Conservation (phyloP, 352 stramenopile species). For the Globisporangium solare region DNA sequence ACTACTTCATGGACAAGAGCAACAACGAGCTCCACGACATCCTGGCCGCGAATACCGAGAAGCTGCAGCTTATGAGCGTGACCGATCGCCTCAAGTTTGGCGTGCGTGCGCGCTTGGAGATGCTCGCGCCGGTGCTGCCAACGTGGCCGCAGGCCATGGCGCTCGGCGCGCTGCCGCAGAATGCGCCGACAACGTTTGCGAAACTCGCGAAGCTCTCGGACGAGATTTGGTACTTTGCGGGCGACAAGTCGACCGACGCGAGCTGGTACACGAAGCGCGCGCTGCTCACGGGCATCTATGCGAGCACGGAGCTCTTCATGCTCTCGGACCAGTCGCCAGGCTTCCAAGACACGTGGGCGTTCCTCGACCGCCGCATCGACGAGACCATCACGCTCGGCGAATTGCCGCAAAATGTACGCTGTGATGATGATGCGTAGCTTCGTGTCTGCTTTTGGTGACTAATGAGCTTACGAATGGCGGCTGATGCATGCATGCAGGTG, state of each 20-base stretch:
- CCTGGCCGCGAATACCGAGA: conserved; percentile 51
- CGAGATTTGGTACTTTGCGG: conserved; percentile 87
- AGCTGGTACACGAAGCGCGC: conserved; percentile 87
- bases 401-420: conserved; percentile 71
- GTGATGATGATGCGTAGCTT: background rate
- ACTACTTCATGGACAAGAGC: conserved; percentile 84
- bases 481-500: conserved; percentile 36
- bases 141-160: conserved; percentile 82
- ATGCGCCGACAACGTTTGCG: conserved; percentile 64
- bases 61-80: conserved; percentile 62
- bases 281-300: conserved; percentile 72
- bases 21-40: conserved; percentile 50
- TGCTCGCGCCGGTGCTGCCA: conserved; percentile 50
- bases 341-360: conserved; percentile 78
- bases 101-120: conserved; percentile 59
- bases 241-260: conserved; percentile 78
- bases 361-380: conserved; percentile 77
- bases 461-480: too few relatives aligned
- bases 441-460: too few relatives aligned
- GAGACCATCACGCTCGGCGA: conserved; percentile 81
- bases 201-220: conserved; percentile 69
- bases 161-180: conserved; percentile 65
- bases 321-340: conserved; percentile 72
- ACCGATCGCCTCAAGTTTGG: conserved; percentile 83
- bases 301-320: conserved; percentile 82